Evolutionary conservation across 768 basidiomycete species (phyloP).

Genomic region (Pleurotus platypus): DNA sequence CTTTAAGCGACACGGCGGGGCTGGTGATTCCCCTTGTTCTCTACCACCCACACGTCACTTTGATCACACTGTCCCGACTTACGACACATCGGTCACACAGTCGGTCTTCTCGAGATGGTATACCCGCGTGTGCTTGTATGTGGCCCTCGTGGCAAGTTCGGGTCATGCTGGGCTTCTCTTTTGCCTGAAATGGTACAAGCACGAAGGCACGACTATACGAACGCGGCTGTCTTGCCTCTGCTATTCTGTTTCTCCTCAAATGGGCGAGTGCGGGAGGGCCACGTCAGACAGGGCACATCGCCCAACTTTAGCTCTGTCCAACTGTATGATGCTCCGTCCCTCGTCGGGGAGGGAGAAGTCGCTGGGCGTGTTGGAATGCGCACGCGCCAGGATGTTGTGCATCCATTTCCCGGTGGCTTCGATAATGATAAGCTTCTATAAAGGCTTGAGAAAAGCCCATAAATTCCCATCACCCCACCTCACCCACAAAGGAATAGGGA

Average conservation of each 20-base stretch:
- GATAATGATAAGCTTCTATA: neutral
- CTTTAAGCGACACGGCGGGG: neutral
- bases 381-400: neutral
- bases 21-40: neutral
- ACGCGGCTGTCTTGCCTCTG: neutral
- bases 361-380: neutral
- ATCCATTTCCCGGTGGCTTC: neutral
- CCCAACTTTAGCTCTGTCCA: neutral
- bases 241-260: slow-evolving; percentile 4
- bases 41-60: neutral
- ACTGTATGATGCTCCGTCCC: neutral
- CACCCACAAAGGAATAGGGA: neutral
- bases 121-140: slow-evolving; percentile 3
- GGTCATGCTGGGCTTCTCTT: neutral
- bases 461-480: too few species aligned
- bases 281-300: neutral
- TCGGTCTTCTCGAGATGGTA: neutral
- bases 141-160: neutral
- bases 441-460: neutral
- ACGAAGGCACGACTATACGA: too few species aligned
- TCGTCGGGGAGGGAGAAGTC: slow-evolving; percentile 1
- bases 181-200: neutral
- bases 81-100: slow-evolving; percentile 6
- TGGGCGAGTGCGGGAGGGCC: neutral
- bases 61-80: neutral